These are phyloP conservation scores for Periconia sp. DNA, from an alignment of 2,329 filamentous ascomycete genomes.

Conservation along the genomic window DNA sequence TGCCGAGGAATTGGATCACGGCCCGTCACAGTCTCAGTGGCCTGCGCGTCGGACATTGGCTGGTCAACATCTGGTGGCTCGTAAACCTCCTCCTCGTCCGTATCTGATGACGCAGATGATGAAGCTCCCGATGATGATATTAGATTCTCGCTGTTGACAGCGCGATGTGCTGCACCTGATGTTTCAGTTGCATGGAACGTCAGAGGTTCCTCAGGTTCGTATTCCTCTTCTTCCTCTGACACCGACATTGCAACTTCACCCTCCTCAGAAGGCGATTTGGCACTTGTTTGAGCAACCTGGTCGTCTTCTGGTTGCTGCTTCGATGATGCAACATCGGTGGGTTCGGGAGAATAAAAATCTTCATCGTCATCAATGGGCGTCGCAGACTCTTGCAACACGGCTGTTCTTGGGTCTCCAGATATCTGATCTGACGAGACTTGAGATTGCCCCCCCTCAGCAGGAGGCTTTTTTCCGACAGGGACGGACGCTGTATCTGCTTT, in stretches of 20 bases:
- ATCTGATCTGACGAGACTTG: too few relatives aligned
- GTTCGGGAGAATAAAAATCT: slow-evolving; percentile 44
- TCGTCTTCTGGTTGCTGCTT: background rate
- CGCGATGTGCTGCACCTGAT: background rate
- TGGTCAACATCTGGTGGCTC: slow-evolving; percentile 39
- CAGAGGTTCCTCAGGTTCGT: slow-evolving; percentile 38
- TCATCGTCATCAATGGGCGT: slow-evolving; percentile 38
- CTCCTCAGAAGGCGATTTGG: slow-evolving; percentile 34
- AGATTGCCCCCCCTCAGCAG: too few relatives aligned
- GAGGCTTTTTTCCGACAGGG: too few relatives aligned
- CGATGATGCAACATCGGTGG: slow-evolving; percentile 9
- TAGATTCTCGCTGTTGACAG: background rate
- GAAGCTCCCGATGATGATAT: slow-evolving; percentile 10
- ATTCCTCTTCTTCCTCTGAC: slow-evolving; percentile 39
- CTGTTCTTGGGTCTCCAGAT: too few relatives aligned
- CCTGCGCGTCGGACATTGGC: slow-evolving; percentile 17
- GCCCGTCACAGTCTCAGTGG: background rate
- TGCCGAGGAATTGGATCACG: slow-evolving; percentile 5
- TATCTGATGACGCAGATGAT: slow-evolving; percentile 16
- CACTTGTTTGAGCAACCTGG: background rate
- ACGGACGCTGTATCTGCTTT: too few relatives aligned
- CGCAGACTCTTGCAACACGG: slow-evolving; percentile 14
- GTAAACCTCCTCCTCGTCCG: slow-evolving; percentile 36
- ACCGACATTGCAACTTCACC: slow-evolving; percentile 44
- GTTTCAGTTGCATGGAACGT: too few relatives aligned